Evolutionary conservation across 2,329 filamentous ascomycete genomes (phyloP).

Genomic region (Fusarium gaditjirri): DNA sequence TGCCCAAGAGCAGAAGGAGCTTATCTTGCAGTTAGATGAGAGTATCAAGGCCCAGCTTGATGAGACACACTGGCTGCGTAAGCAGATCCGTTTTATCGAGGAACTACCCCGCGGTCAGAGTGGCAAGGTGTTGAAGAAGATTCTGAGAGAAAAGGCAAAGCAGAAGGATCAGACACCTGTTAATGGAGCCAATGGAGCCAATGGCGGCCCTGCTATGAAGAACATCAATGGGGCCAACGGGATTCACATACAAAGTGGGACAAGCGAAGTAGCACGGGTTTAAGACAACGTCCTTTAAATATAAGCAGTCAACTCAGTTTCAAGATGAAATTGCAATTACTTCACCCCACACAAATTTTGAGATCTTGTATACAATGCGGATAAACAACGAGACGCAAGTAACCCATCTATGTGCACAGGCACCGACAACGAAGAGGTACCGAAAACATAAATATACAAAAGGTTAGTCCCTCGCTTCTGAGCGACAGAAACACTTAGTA

Average conservation of each 20-base stretch:
- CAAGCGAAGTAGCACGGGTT: neutral
- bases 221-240: neutral
- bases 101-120: neutral
- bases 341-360: too few relatives aligned
- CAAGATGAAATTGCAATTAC: too few relatives aligned
- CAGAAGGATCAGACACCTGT: neutral
- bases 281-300: too few relatives aligned
- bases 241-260: neutral
- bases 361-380: too few relatives aligned
- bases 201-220: neutral
- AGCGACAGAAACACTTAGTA: accelerated
- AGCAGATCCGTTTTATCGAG: neutral
- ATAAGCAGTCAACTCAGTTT: accelerated
- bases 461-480: accelerated
- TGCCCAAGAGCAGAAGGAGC: neutral
- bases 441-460: accelerated
- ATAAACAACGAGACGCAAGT: accelerated
- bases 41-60: neutral
- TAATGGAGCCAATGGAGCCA: neutral
- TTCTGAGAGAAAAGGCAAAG: neutral
- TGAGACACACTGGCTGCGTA: neutral
- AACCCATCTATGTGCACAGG: accelerated
- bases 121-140: neutral
- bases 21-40: neutral
- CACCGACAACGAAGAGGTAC: neutral